Conservation (phyloP, 2,329 filamentous ascomycete species). For the Aspergillus floridensis region DNA sequence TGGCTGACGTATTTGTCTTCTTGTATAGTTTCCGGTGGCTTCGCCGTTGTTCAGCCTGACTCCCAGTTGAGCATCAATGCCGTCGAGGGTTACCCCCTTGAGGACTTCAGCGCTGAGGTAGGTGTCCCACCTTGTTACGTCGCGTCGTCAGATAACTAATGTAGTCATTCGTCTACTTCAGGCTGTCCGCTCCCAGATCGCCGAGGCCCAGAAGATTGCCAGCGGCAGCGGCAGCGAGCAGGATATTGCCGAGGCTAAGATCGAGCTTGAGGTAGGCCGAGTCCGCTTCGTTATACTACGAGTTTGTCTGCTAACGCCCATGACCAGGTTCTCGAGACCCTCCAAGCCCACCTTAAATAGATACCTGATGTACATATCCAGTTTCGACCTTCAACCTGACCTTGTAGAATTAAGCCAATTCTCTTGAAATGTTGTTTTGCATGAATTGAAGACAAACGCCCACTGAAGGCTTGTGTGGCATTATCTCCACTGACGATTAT, state of each 20-base stretch:
- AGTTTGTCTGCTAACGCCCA: constrained; percentile 9
- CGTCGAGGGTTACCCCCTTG: constrained; percentile 88
- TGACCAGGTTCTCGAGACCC: constrained; percentile 48
- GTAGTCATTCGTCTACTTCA: constrained; percentile 25
- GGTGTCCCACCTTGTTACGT: constrained; percentile 17
- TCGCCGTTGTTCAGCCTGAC: constrained; percentile 94
- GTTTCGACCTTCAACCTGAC: constrained; percentile 31
- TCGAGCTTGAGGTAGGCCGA: constrained; percentile 84
- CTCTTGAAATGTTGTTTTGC: constrained; percentile 16
- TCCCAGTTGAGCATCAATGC: constrained; percentile 97
- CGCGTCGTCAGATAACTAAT: constrained; percentile 5
- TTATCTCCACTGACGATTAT: not conserved
- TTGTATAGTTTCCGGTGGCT: constrained; percentile 81
- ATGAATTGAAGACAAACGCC: not conserved
- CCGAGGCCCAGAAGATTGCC: constrained; percentile 94
- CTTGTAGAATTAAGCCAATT: constrained; percentile 44
- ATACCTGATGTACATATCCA: constrained; percentile 42
- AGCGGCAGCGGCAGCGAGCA: constrained; percentile 88
- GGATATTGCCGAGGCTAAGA: constrained; percentile 98
- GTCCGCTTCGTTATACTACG: not conserved
- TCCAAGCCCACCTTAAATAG: constrained; percentile 51
- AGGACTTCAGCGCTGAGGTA: constrained; percentile 90
- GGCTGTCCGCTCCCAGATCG: constrained; percentile 82
- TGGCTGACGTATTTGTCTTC: constrained; percentile 19
- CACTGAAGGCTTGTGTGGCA: not conserved